Conservation (phyloP, 179 eudicot species). For the Dionaea muscipula region DNA sequence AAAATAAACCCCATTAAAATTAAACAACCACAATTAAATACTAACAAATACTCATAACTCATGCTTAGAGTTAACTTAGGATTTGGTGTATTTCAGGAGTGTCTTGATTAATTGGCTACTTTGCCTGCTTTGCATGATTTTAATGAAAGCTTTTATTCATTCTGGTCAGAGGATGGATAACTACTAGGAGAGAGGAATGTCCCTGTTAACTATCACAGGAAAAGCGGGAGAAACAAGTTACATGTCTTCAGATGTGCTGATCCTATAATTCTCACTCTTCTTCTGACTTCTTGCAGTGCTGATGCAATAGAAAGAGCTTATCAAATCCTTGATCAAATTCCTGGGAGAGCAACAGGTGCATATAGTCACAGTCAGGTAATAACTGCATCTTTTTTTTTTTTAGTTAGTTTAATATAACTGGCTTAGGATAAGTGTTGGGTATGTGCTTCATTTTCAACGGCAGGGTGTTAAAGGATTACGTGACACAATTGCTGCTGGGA, state of each 20-base stretch:
- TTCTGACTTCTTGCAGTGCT: slow-evolving; percentile 29
- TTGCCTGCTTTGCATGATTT: neutral
- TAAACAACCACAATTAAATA: too few relatives aligned
- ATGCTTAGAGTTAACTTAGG: too few relatives aligned
- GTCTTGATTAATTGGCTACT: neutral
- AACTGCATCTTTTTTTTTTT: neutral
- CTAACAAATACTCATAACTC: too few relatives aligned
- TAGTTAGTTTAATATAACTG: neutral
- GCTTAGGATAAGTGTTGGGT: neutral
- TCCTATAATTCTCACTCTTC: neutral
- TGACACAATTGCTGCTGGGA: slow-evolving; percentile 80
- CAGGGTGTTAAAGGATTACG: slow-evolving; percentile 88
- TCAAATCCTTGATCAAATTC: slow-evolving; percentile 76
- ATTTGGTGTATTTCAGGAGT: too few relatives aligned
- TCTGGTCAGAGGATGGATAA: too few relatives aligned
- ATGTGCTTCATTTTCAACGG: neutral
- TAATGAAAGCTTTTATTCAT: too few relatives aligned
- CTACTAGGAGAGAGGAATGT: too few relatives aligned
- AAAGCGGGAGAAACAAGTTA: neutral
- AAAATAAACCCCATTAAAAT: too few relatives aligned
- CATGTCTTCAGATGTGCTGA: neutral
- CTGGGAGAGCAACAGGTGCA: slow-evolving; percentile 93
- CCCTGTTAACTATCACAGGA: too few relatives aligned
- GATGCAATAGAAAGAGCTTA: slow-evolving; percentile 82
- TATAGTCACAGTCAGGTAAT: slow-evolving; percentile 89